Evolutionary conservation across 768 basidiomycete genomes (phyloP).

Genomic region (Trametes coccinea): DNA sequence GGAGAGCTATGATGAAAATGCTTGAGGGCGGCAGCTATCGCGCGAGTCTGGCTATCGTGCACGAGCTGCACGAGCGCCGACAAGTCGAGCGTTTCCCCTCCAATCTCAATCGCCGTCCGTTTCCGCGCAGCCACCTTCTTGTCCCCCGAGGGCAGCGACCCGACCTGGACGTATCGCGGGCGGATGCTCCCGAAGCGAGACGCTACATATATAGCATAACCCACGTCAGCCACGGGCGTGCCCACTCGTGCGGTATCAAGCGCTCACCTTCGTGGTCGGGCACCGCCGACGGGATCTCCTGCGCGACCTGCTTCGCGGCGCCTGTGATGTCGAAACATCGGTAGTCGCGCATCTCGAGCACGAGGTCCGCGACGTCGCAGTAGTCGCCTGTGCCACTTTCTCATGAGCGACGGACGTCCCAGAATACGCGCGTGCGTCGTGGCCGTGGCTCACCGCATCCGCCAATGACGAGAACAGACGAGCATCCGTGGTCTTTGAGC

Average conservation of each 20-base stretch:
- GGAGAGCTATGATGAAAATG: background rate
- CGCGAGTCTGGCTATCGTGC: constrained; percentile 21
- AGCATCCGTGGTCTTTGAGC: constrained; percentile 15
- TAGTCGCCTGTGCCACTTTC: constrained; percentile 14
- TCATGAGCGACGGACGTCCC: background rate
- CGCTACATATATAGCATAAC: background rate
- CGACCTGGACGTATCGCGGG: background rate
- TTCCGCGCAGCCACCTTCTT: constrained; percentile 10
- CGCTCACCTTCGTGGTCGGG: constrained; percentile 11
- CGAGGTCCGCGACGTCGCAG: constrained; percentile 24
- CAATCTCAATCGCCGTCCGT: constrained; percentile 8
- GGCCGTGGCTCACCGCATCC: constrained; percentile 27
- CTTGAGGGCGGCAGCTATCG: constrained; percentile 16
- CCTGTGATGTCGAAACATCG: constrained; percentile 20
- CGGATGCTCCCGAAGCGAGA: background rate
- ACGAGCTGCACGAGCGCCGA: constrained; percentile 18
- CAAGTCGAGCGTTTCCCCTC: constrained; percentile 19
- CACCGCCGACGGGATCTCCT: constrained; percentile 21
- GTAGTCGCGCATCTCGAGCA: constrained; percentile 25
- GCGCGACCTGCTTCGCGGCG: constrained; percentile 16
- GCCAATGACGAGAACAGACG: constrained; percentile 23
- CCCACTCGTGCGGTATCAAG: background rate
- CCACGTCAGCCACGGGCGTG: too few species aligned
- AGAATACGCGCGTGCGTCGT: background rate
- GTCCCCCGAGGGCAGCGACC: constrained; percentile 3